These are phyloP conservation scores for Colletotrichum lupini DNA, from an alignment of 2,329 filamentous ascomycete genomes.

Conservation along the genomic window DNA sequence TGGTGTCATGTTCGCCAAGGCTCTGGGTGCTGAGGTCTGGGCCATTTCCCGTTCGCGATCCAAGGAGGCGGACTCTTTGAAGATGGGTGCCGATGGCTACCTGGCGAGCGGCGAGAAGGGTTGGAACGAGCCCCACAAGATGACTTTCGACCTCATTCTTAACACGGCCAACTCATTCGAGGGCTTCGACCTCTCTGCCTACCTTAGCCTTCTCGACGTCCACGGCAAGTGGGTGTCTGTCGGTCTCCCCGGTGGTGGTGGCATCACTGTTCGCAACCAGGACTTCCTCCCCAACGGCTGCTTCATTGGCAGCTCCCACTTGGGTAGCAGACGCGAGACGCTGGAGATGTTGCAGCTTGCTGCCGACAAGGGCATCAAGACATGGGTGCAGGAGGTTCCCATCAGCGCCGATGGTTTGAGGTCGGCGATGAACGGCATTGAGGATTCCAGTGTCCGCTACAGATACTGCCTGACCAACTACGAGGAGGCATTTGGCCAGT, in stretches of 20 bases:
- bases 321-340: constrained; percentile 77
- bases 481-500: constrained; percentile 73
- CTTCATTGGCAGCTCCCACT: constrained; percentile 76
- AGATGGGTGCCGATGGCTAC: constrained; percentile 71
- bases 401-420: constrained; percentile 79
- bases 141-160: constrained; percentile 81
- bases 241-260: constrained; percentile 81
- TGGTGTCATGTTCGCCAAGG: constrained; percentile 76
- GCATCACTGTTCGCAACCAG: constrained; percentile 78
- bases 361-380: constrained; percentile 74
- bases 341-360: constrained; percentile 78
- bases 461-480: constrained; percentile 80
- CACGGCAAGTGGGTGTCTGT: constrained; percentile 85
- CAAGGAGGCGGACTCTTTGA: constrained; percentile 69
- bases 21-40: constrained; percentile 71
- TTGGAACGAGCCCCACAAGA: constrained; percentile 67
- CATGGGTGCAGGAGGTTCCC: constrained; percentile 79
- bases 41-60: constrained; percentile 69
- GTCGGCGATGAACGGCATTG: constrained; percentile 75
- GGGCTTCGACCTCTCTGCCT: constrained; percentile 75
- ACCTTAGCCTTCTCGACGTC: constrained; percentile 83
- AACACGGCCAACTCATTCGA: constrained; percentile 78
- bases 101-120: constrained; percentile 66
- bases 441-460: constrained; percentile 78
- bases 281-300: constrained; percentile 80